Conservation (phyloP, 192 early-diverging fungal genomes). For the Chytriomyces sp. region DNA sequence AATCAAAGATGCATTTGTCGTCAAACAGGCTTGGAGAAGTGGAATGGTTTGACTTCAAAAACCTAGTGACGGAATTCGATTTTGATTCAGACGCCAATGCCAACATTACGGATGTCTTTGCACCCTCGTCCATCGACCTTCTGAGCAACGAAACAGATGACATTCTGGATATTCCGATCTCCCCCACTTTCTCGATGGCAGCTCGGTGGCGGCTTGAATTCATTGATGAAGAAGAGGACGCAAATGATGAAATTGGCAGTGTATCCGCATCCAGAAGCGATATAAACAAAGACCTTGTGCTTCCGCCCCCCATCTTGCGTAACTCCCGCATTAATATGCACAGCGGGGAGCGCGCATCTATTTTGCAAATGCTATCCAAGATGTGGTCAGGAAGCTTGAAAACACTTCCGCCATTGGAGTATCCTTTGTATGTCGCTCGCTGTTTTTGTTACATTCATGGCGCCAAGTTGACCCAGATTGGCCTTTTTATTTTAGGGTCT, state of each 20-base stretch:
- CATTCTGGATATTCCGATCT: not conserved
- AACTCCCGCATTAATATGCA: constrained; percentile 1
- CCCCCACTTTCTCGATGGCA: constrained; percentile 16
- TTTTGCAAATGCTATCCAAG: constrained; percentile 76
- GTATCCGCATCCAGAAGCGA: not conserved
- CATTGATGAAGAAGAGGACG: constrained; percentile 16
- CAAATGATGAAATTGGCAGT: not conserved
- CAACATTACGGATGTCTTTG: not conserved
- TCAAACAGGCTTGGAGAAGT: not conserved
- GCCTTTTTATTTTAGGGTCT: constrained; percentile 32
- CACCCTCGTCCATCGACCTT: not conserved
- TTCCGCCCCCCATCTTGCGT: not conserved
- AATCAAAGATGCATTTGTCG: not conserved
- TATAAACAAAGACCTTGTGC: not conserved
- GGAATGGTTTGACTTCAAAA: not conserved
- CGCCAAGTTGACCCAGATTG: too few species aligned
- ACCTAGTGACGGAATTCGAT: not conserved
- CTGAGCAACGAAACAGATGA: not conserved
- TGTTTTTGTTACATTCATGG: too few species aligned
- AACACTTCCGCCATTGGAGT: constrained; percentile 70
- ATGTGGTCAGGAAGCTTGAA: constrained; percentile 72
- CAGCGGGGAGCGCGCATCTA: constrained; percentile 55
- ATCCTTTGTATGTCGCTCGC: constrained; percentile 69
- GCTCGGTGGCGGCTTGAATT: constrained; percentile 19
- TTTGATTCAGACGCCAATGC: not conserved